Base-by-base conservation (phyloP, 164 flowering plant species). In the Akebia trifoliata region DNA sequence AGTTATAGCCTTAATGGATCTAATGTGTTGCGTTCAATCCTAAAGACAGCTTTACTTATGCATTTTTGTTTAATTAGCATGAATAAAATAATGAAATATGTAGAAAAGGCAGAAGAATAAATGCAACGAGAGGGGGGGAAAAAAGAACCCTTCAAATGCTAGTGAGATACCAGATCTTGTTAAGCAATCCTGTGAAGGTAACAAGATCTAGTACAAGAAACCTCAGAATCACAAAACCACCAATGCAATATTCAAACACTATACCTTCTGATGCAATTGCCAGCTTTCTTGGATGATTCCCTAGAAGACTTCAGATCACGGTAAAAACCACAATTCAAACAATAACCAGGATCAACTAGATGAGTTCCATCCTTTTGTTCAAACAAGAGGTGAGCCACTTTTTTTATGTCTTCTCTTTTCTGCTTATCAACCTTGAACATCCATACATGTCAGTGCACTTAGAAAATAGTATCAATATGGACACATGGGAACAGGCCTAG, bases 291-390 rank as follows among this genome's bases (percentile, higher is more conserved):
- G 10, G 70, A 62, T 43, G 67, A 54, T 25, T 61, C 61, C 57
- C 25, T 56, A 20, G 76, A 73, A 35, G 74, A 69, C 67, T 72
- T 76, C 34, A 88, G 49, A 69, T 87, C 81, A 55, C 74, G 51
- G 48, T 52, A 49, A 28, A 78, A 71, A 57, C 85, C 82, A 72
- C 97, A 91, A 40, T 59, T 68, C 68, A 83, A 64, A 68, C 97
- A 91, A 60, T 31, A 45, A 24, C 82, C 90, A 61, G 80, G 78
- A 68, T 68, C 50, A 40, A 65, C 32, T 56, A 26, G 65, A 65
- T 42, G 32, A 35, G 37, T 14, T 47, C 30, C 43, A 43, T 61
- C 52, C 28, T 57, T 66, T 39, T 45, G 32, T 49, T 74, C 62
- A 54, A 79, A 59, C 38, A 71, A 49, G 50, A 50, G 47, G 31